Percentiles rank a stretch among this genome's conserved stretches.
These are phyloP conservation scores for Naganishia randhawae DNA, from an alignment of 768 basidiomycete genomes.

Conservation along the genomic window DNA sequence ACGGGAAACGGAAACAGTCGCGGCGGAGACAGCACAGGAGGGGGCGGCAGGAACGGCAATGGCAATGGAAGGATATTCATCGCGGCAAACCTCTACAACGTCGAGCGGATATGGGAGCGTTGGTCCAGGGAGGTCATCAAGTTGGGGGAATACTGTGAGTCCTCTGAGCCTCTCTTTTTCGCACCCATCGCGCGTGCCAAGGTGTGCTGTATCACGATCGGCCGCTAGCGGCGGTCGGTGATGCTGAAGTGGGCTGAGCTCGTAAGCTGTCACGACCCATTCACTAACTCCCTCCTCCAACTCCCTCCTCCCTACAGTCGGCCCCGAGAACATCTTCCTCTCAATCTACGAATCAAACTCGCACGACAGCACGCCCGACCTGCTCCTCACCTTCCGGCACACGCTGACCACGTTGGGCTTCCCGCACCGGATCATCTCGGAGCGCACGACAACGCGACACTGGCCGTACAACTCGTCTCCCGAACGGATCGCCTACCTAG, in stretches of 20 bases:
- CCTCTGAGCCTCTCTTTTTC: background rate
- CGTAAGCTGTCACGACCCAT: too few species aligned
- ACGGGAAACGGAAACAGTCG: too few species aligned
- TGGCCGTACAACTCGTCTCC: constrained; percentile 42
- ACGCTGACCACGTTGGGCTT: constrained; percentile 42
- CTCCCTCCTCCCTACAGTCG: constrained; percentile 37
- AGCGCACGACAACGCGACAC: constrained; percentile 37
- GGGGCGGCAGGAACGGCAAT: background rate
- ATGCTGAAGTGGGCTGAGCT: too few species aligned
- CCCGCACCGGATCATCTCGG: constrained; percentile 46
- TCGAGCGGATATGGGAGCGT: constrained; percentile 51
- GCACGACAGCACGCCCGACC: constrained; percentile 46
- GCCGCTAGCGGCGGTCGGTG: too few species aligned
- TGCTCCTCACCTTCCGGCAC: constrained; percentile 45
- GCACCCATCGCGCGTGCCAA: background rate
- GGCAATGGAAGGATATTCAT: constrained; percentile 36
- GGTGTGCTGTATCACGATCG: background rate
- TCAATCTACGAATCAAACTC: constrained; percentile 54
- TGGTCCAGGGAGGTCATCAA: constrained; percentile 52
- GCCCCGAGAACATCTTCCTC: constrained; percentile 54
- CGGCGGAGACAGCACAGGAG: background rate
- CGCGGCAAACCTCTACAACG: constrained; percentile 54
- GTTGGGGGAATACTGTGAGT: constrained; percentile 15
- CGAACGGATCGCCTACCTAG: constrained; percentile 52
- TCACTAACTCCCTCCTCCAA: too few species aligned